phyloP scores from a whole-genome alignment of 495 filamentous ascomycete genomes.

The Tuber borchii region DNA sequence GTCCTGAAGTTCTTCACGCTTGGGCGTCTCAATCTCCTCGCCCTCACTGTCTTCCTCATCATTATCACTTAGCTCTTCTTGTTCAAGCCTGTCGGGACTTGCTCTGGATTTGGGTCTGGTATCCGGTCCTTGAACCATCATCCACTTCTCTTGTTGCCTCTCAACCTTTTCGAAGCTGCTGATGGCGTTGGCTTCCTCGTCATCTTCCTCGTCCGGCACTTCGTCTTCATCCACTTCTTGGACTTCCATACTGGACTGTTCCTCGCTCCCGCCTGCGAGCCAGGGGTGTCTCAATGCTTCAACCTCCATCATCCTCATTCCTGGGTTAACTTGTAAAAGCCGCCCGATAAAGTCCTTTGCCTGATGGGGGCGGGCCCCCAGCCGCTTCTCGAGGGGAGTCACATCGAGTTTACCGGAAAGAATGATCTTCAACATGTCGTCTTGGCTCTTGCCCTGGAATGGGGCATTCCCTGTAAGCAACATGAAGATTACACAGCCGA shows the following conservation, averaged over 20 bases:
- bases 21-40: slow-evolving; percentile 1
- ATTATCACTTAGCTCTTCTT: neutral
- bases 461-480: slow-evolving; percentile 68
- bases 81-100: neutral
- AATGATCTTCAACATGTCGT: slow-evolving; percentile 35
- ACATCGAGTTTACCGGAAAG: slow-evolving; percentile 25
- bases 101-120: neutral
- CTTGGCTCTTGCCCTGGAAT: slow-evolving; percentile 57
- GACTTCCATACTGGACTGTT: slow-evolving; percentile 26
- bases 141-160: neutral
- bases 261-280: slow-evolving; percentile 22
- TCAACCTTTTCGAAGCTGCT: slow-evolving; percentile 8
- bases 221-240: slow-evolving; percentile 17
- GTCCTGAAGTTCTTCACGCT: slow-evolving; percentile 7
- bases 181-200: slow-evolving; percentile 4
- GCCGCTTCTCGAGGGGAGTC: slow-evolving; percentile 14
- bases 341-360: slow-evolving; percentile 34
- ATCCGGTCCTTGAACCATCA: slow-evolving; percentile 4
- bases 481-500: slow-evolving; percentile 83
- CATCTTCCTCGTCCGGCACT: slow-evolving; percentile 4
- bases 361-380: slow-evolving; percentile 24
- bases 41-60: slow-evolving; percentile 11
- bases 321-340: slow-evolving; percentile 35
- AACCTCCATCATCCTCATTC: slow-evolving; percentile 35
- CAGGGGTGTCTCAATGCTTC: slow-evolving; percentile 37